Percentiles rank a stretch among this genome's conserved stretches.
Conservation (phyloP, 352 stramenopile genomes). For the Globisporangium cylindrosporum region DNA sequence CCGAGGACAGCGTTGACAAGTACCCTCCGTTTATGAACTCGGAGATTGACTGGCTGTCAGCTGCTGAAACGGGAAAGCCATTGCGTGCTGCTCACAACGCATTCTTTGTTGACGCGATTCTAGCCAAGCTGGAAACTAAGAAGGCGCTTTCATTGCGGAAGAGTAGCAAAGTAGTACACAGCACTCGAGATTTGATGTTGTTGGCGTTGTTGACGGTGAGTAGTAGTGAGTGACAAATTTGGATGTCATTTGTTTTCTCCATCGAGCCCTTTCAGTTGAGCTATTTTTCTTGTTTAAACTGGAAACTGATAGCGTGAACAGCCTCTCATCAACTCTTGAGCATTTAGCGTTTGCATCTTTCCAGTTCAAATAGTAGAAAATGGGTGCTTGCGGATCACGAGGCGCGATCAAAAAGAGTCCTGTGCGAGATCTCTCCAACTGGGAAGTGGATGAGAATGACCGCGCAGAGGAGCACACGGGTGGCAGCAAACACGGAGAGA, state of each 20-base stretch:
- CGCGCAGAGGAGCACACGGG: background rate
- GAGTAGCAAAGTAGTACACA: background rate
- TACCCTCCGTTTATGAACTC: background rate
- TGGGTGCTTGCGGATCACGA: slow-evolving; percentile 54
- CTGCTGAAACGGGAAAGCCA: background rate
- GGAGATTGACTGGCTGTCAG: background rate
- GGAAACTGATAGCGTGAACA: too few relatives aligned
- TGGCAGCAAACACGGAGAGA: background rate
- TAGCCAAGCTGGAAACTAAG: background rate
- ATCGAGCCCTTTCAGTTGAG: too few relatives aligned
- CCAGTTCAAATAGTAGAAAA: slow-evolving; percentile 8
- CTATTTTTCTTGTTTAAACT: too few relatives aligned
- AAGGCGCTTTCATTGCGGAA: background rate
- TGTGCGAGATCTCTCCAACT: slow-evolving; percentile 33
- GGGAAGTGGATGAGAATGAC: slow-evolving; percentile 33
- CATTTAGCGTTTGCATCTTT: background rate
- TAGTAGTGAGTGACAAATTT: too few relatives aligned
- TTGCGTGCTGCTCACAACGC: background rate
- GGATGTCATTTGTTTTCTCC: too few relatives aligned
- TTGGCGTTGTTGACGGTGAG: background rate
- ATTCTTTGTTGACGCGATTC: background rate
- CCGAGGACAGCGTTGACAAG: background rate
- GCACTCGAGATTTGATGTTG: background rate
- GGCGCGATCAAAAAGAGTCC: slow-evolving; percentile 14
- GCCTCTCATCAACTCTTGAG: too few relatives aligned